Base-by-base conservation (phyloP, 192 early-diverging fungal genomes). In the Haplosporangium gracile region DNA sequence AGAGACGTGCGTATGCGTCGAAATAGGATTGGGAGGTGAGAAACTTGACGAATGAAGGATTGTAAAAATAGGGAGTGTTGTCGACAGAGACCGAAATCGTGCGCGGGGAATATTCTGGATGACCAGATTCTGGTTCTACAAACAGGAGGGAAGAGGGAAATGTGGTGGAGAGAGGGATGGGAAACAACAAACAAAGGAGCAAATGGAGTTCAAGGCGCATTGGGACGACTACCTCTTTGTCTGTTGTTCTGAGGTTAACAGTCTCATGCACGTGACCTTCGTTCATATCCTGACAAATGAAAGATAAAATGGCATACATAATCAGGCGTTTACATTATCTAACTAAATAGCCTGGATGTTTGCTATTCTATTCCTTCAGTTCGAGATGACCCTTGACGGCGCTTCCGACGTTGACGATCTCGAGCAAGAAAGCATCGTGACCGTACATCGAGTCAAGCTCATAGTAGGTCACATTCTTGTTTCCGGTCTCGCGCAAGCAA, bases 381-480 rank as follows among this genome's bases (percentile, higher is more conserved):
- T 96, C 95, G 42, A 97, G 82, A 80, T 96, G 95, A 5, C 98
- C 98, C 90, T 98, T 98, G 76, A 99, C 94, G 18, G 98, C 98
- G 42, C 95, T 95, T 39, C 98, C 98, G 39, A 99, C 96, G 72
- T 95, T 97, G 72, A 95, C 92, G 32, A 93, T 87, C 84, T 98
- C 97, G 76, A 99, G 96, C 79, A 98, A 91, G 83, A 99, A 98
- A 6, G 98, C 98, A 78, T 99, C 98, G 82, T 99, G 98, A 11
- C 98, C 98, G 88, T 97, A 99, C 90, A 98, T 93, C 49, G 97
- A 95, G 87, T 98, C 98, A 7, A 99, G 92, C 90, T 99, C 98
- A 79, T 98, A 99, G 83, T 98, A 98, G 10, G 98, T 98, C 8
- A 99, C 97, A 32, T 91, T 88, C 53, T 92, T 91, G 90, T 99